A percentile compares a stretch with the other conserved stretches of the same genome.
Conservation (phyloP, 345 rosid species). For the Citrus sp. region DNA sequence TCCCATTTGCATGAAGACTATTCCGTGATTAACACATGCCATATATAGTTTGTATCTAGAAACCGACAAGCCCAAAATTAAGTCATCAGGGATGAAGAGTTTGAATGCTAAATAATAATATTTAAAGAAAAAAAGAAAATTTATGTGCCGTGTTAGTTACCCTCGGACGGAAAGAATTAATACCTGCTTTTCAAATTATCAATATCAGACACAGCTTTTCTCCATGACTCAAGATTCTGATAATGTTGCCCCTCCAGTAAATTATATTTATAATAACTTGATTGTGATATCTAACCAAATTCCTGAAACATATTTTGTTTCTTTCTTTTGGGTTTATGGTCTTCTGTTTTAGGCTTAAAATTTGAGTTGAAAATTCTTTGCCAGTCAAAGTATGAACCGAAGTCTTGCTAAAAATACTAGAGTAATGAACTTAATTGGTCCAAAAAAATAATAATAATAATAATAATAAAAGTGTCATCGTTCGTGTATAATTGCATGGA, state of each 20-base stretch:
- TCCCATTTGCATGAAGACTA: not conserved
- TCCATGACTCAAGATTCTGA: not conserved
- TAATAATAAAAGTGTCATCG: not conserved
- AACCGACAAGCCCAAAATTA: not conserved
- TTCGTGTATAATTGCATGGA: not conserved
- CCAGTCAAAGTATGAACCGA: slow-evolving; percentile 6
- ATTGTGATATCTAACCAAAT: slow-evolving; percentile 17
- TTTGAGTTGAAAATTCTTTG: not conserved
- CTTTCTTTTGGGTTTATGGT: not conserved
- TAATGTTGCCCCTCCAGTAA: not conserved
- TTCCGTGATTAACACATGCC: not conserved
- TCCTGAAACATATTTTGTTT: not conserved
- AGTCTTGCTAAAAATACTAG: slow-evolving; percentile 5
- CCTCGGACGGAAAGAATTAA: not conserved
- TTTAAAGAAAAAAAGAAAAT: not conserved
- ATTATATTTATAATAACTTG: not conserved
- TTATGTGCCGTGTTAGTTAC: slow-evolving; percentile 17
- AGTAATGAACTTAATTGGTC: not conserved
- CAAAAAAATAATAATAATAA: not conserved
- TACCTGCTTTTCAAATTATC: not conserved
- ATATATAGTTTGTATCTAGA: not conserved
- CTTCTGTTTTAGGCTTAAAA: not conserved
- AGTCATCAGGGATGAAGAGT: too few species aligned
- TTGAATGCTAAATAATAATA: too few species aligned
- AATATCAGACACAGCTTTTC: not conserved